phyloP scores from a whole-genome alignment of 2,329 filamentous ascomycete species.

The Colletotrichum somersetense region DNA sequence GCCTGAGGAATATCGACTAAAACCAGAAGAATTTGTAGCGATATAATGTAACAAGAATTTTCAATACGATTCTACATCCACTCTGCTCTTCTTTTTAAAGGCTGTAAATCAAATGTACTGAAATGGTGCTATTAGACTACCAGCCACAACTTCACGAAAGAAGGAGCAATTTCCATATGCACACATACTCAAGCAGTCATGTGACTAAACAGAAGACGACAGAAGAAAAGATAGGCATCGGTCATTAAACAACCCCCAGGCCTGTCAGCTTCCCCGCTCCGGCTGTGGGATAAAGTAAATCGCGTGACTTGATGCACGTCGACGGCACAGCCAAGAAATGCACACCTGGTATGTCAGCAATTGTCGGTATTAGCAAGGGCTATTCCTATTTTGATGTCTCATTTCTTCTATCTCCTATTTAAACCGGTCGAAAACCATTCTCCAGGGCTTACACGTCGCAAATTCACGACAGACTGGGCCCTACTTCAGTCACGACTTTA shows the following conservation, averaged over 20 bases:
- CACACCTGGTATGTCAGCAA: not conserved
- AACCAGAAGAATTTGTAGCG: too few relatives aligned
- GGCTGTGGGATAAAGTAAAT: not conserved
- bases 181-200: not conserved
- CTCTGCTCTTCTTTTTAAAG: too few relatives aligned
- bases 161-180: too few relatives aligned
- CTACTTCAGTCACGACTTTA: slow-evolving; percentile 42
- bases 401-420: not conserved
- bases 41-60: not conserved
- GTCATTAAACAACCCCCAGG: not conserved
- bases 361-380: too few relatives aligned
- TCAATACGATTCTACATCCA: not conserved
- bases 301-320: slow-evolving; percentile 1
- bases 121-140: too few relatives aligned
- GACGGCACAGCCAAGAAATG: slow-evolving; percentile 10
- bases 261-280: slow-evolving; percentile 11
- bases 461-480: slow-evolving; percentile 43
- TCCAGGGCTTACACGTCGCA: not conserved
- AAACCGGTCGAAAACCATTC: not conserved
- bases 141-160: too few relatives aligned
- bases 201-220: too few relatives aligned
- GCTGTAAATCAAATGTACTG: too few relatives aligned
- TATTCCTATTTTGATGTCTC: too few relatives aligned
- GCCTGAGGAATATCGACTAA: not conserved
- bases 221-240: not conserved